These are phyloP conservation scores for Saturnispora diversa DNA, from an alignment of 805 yeast genomes.

Conservation along the genomic window DNA sequence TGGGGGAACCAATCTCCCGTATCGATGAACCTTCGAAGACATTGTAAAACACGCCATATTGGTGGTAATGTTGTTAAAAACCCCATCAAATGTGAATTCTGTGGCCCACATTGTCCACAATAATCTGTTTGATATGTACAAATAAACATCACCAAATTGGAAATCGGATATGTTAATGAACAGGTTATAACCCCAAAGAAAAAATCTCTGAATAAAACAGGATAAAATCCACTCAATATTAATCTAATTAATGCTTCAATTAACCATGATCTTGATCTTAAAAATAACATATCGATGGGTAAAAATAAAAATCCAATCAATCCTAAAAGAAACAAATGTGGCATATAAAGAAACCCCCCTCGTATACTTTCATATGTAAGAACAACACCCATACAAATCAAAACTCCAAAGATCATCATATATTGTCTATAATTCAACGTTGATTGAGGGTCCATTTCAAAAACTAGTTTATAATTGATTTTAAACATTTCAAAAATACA, in stretches of 20 bases:
- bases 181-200: constrained; percentile 86
- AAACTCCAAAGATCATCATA: constrained; percentile 51
- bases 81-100: constrained; percentile 69
- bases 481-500: constrained; percentile 63
- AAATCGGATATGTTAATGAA: constrained; percentile 79
- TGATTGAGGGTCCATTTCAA: constrained; percentile 70
- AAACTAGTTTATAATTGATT: constrained; percentile 84
- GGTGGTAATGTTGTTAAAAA: constrained; percentile 78
- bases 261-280: constrained; percentile 69
- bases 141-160: constrained; percentile 75
- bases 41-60: constrained; percentile 84
- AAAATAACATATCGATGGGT: constrained; percentile 52
- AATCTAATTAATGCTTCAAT: constrained; percentile 63
- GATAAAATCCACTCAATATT: constrained; percentile 74
- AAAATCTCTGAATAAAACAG: constrained; percentile 93
- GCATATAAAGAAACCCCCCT: constrained; percentile 67
- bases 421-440: constrained; percentile 60
- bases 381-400: constrained; percentile 47
- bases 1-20: constrained; percentile 97
- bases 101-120: constrained; percentile 60
- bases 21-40: constrained; percentile 83
- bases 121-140: constrained; percentile 69
- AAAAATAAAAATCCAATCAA: constrained; percentile 41
- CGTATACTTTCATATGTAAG: constrained; percentile 68
- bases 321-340: constrained; percentile 63